phyloP scores from a whole-genome alignment of 495 filamentous ascomycete genomes.

The Trichoderma orchidacearum region DNA sequence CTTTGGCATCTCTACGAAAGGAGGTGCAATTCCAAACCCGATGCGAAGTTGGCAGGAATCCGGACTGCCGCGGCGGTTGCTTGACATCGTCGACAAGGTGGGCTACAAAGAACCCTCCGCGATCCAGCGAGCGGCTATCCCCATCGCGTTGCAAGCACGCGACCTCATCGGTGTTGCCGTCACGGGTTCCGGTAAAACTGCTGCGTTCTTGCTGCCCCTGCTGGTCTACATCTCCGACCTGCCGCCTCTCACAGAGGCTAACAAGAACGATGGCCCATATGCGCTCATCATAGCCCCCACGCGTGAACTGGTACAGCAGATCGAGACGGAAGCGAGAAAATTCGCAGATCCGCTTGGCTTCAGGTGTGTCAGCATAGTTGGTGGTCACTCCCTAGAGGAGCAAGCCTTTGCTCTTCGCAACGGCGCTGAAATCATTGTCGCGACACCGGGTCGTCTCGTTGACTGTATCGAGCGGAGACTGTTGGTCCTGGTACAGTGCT shows the following conservation, averaged over 20 bases:
- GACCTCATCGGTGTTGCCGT: conserved; percentile 97
- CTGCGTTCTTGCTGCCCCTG: conserved; percentile 84
- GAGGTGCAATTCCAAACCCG: conserved; percentile 80
- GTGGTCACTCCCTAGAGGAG: conserved; percentile 91
- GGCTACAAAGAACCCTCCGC: conserved; percentile 90
- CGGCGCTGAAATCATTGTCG: conserved; percentile 96
- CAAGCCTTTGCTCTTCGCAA: conserved; percentile 88
- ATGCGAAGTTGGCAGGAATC: conserved; percentile 96
- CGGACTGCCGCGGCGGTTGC: conserved; percentile 59
- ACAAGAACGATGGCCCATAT: conserved; percentile 93
- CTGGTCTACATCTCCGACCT: conserved; percentile 95
- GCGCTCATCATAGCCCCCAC: conserved; percentile 93
- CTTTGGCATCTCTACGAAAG: conserved; percentile 90
- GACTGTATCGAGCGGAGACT: conserved; percentile 93
- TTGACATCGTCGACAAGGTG: conserved; percentile 72
- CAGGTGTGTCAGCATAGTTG: conserved; percentile 92
- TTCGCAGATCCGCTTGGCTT: conserved; percentile 88
- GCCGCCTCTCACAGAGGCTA: conserved; percentile 69
- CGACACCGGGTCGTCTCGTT: conserved; percentile 90
- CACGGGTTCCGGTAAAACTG: conserved; percentile 97
- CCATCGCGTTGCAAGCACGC: conserved; percentile 82
- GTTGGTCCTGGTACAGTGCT: conserved; percentile 85
- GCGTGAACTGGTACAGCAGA: conserved; percentile 97
- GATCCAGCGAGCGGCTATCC: conserved; percentile 88
- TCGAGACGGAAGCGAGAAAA: conserved; percentile 87